Conservation (phyloP, 257 asterid species). For the Solanum chilense region DNA sequence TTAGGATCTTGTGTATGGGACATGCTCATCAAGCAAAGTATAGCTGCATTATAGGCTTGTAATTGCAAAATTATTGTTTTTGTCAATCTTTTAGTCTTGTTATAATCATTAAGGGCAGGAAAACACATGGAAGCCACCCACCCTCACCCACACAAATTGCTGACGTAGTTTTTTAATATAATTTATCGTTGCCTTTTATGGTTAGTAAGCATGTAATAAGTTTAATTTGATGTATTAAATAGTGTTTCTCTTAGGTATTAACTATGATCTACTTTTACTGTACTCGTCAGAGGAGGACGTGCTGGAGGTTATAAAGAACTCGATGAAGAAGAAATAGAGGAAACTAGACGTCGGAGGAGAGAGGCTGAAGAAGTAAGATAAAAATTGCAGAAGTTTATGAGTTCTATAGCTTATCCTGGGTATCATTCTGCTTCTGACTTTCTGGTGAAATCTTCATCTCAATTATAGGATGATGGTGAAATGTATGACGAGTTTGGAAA, state of each 20-base stretch:
- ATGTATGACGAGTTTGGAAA: conserved; percentile 99
- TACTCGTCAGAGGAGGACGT: conserved; percentile 82
- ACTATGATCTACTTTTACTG: conserved; percentile 1
- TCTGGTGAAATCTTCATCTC: neutral
- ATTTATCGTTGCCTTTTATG: neutral
- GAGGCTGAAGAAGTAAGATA: conserved; percentile 83
- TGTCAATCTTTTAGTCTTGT: neutral
- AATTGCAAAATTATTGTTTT: neutral
- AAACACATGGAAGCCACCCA: neutral
- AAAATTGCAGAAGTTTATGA: neutral
- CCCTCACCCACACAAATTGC: neutral
- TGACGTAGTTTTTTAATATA: neutral
- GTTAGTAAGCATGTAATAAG: neutral
- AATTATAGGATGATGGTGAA: conserved; percentile 94
- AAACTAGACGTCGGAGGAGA: conserved; percentile 77
- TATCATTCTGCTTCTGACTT: neutral
- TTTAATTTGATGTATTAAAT: neutral
- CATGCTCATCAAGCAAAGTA: neutral
- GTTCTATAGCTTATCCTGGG: neutral
- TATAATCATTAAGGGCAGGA: neutral
- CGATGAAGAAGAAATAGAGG: conserved; percentile 95
- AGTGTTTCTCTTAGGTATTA: neutral
- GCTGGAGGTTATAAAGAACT: conserved; percentile 99
- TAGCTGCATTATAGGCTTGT: neutral
- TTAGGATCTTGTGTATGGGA: neutral